Conservation (phyloP, 2,329 filamentous ascomycete species). For the Botryosphaeria dothidea region DNA sequence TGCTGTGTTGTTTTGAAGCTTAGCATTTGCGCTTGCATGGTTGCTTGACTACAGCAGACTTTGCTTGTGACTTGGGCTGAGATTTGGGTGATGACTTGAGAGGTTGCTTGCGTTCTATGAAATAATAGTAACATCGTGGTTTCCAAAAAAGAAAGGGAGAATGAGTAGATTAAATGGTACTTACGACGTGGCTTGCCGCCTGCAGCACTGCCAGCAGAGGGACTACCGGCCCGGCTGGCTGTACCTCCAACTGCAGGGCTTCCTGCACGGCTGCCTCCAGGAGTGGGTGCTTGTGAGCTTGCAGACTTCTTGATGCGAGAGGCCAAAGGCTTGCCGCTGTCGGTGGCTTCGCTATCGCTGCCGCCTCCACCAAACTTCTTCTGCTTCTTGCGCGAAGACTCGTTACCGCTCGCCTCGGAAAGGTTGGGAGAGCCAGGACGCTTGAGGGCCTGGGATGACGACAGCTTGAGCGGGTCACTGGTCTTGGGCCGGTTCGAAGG, state of each 20-base stretch:
- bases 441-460: slow-evolving; percentile 60
- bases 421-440: slow-evolving; percentile 82
- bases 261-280: slow-evolving; percentile 59
- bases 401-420: slow-evolving; percentile 89
- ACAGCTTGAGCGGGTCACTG: slow-evolving; percentile 49
- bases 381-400: slow-evolving; percentile 76
- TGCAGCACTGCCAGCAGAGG: slow-evolving; percentile 21
- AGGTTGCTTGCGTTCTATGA: background rate
- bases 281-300: slow-evolving; percentile 41
- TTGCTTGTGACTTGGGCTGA: too few species aligned
- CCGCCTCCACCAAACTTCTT: slow-evolving; percentile 39
- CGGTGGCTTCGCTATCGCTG: slow-evolving; percentile 3
- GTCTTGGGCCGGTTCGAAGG: slow-evolving; percentile 59
- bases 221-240: slow-evolving; percentile 34
- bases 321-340: slow-evolving; percentile 45
- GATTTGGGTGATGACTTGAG: too few species aligned
- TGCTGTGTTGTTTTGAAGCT: background rate
- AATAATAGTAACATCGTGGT: background rate
- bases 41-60: too few species aligned
- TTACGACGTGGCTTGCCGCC: slow-evolving; percentile 20
- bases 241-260: slow-evolving; percentile 40
- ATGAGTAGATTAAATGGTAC: too few species aligned
- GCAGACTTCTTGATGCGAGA: slow-evolving; percentile 57
- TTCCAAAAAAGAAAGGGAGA: background rate
- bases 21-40: background rate